Base-by-base conservation (phyloP, 2,329 filamentous ascomycete species). In the Fusarium poae region DNA sequence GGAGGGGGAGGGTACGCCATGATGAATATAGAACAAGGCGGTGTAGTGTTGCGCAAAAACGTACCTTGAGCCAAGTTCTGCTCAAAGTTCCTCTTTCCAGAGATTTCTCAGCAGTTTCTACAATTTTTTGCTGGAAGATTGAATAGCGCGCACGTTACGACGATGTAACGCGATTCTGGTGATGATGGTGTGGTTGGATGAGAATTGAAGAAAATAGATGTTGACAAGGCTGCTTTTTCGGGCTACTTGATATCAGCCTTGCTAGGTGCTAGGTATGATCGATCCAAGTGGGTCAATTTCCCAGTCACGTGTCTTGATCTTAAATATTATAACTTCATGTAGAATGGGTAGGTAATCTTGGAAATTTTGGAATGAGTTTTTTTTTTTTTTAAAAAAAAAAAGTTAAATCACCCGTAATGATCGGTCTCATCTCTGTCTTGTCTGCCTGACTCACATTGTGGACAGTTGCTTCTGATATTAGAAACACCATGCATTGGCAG, bases 1-100 rank as follows among this genome's bases (percentile, higher is more conserved):
- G 92, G 91, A 91, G 91, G 91, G 78, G 90, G 91, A 82, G 92
- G 91, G 86, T 93, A 93, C 82, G 92, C 91, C 92, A 95, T 95
- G 86, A 89, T 89, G 87, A 89, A 89, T 82, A 85, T 81, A 75
- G 46, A 57, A 67, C 68, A 50, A 71, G 49, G 67, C 67, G 67
- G 64, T 60, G 48, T 64, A 48, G 67, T 74, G 57, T 72, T 72
- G 65, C 77, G 62, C 67, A 59, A 64, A 60, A 71, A 81, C 84
- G 84, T 86, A 86, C 84, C 84, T 85, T 83, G 82, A 84, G 82
- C 81, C 77, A 68, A 74, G 49, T 75, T 74, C 62, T 74, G 79
- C 79, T 79, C 78, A 79, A 79, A 77, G 74, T 72, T 70, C 55
- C 51, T 65, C 67, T 68, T 61, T 65, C 55, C 48, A 65, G 25